Percentiles rank a stretch among this genome's conserved stretches.
Evolutionary conservation across 208 protist genomes (phyloP).

Genomic region (Crithidia thermophila): DNA sequence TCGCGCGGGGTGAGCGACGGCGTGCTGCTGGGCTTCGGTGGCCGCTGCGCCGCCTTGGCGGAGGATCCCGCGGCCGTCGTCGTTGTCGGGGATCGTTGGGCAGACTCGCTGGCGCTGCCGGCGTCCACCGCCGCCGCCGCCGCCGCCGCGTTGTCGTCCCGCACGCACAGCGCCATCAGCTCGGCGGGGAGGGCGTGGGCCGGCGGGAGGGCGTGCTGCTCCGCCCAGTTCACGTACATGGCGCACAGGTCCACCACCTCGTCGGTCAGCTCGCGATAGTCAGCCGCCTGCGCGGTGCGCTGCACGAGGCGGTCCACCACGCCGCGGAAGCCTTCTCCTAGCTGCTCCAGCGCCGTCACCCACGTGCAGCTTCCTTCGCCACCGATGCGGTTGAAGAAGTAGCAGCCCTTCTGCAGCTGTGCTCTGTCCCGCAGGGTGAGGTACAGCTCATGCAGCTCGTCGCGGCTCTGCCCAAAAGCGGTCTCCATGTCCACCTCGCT

Average conservation of each 20-base stretch:
- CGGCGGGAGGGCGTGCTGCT: conserved; percentile 28
- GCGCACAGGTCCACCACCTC: conserved; percentile 70
- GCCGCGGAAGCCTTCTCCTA: conserved; percentile 49
- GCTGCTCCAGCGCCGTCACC: conserved; percentile 56
- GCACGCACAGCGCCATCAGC: conserved; percentile 47
- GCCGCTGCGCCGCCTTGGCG: conserved; percentile 16
- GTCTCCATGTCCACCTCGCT: conserved; percentile 68
- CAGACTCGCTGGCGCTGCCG: neutral
- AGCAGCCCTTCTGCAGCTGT: conserved; percentile 73
- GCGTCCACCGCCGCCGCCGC: neutral
- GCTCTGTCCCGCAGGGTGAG: conserved; percentile 55
- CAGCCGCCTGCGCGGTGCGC: conserved; percentile 38
- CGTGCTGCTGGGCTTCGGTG: conserved; percentile 28
- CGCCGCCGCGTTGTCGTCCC: conserved; percentile 32
- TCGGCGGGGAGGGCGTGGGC: conserved; percentile 44
- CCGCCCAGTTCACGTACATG: conserved; percentile 81
- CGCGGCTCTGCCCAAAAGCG: conserved; percentile 57
- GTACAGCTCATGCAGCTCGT: conserved; percentile 61
- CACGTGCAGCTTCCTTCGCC: conserved; percentile 68
- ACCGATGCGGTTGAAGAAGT: conserved; percentile 81
- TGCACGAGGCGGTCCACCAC: conserved; percentile 58
- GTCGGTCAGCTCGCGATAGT: conserved; percentile 54
- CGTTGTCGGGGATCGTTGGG: neutral
- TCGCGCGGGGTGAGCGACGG: conserved; percentile 25
- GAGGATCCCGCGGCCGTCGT: neutral